Evolutionary conservation across 2,329 filamentous ascomycete species (phyloP).

Genomic region (Onygenales sp.): DNA sequence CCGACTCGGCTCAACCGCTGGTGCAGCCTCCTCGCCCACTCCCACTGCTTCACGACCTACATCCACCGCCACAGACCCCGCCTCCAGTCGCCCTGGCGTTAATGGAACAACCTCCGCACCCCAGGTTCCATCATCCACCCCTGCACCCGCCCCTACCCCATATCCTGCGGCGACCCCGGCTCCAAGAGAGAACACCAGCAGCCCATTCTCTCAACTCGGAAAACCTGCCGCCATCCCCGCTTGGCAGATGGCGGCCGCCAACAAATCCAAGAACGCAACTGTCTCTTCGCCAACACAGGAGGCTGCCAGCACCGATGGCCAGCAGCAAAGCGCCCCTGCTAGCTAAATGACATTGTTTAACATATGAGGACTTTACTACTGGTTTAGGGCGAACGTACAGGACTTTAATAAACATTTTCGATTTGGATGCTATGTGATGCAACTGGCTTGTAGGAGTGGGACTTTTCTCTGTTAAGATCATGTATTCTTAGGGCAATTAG

Average conservation of each 20-base stretch:
- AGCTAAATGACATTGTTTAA: constrained; percentile 15
- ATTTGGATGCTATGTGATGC: neutral
- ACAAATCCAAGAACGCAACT: constrained; percentile 33
- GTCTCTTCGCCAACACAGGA: constrained; percentile 17
- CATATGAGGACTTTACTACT: neutral
- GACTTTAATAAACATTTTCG: neutral
- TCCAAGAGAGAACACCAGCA: constrained; percentile 23
- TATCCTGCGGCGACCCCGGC: constrained; percentile 20
- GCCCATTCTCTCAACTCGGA: constrained; percentile 41
- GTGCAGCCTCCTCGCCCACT: constrained; percentile 19
- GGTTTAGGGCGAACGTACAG: constrained; percentile 16
- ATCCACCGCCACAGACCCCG: constrained; percentile 15
- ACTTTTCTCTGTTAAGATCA: neutral
- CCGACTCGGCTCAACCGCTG: constrained; percentile 39
- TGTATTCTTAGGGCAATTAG: neutral
- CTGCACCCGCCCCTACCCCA: constrained; percentile 14
- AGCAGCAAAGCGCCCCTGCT: constrained; percentile 21
- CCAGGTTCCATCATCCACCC: constrained; percentile 20
- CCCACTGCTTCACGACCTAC: constrained; percentile 20
- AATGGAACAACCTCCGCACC: constrained; percentile 19
- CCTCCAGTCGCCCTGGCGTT: constrained; percentile 15
- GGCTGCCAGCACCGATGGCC: constrained; percentile 14
- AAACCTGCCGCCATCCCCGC: constrained; percentile 61
- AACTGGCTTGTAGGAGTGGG: neutral
- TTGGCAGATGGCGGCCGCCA: constrained; percentile 67